Percentiles rank a stretch among this genome's conserved stretches.
Evolutionary conservation across 495 filamentous ascomycete species (phyloP).

Genomic region (Baudoinia panamericana): DNA sequence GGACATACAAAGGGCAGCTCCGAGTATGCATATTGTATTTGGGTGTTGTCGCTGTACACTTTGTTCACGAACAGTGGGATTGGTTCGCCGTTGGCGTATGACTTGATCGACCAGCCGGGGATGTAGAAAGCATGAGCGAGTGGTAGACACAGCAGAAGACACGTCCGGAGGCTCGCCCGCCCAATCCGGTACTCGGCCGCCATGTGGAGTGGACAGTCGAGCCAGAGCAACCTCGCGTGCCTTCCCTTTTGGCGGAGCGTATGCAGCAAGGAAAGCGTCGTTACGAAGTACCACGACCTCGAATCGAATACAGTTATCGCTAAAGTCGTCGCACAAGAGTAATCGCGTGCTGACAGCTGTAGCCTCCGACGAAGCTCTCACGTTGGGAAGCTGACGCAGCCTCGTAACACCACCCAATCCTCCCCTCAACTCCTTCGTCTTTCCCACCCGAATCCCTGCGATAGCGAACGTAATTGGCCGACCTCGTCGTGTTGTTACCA

Average conservation of each 20-base stretch:
- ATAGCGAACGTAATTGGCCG: too few species aligned
- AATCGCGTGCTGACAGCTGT: too few species aligned
- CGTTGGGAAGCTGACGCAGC: too few species aligned
- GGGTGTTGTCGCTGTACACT: slow-evolving; percentile 82
- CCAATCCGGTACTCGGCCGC: slow-evolving; percentile 17
- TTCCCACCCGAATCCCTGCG: too few species aligned
- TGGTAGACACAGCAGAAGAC: slow-evolving; percentile 32
- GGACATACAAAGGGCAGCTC: slow-evolving; percentile 88
- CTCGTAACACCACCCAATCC: too few species aligned
- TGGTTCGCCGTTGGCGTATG: slow-evolving; percentile 64
- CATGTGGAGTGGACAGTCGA: slow-evolving; percentile 5
- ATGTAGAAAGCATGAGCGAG: slow-evolving; percentile 58
- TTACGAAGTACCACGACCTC: neutral
- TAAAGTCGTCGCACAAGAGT: too few species aligned
- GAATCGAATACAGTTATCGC: neutral
- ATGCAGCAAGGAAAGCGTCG: neutral
- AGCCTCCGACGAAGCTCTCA: too few species aligned
- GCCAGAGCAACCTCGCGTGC: neutral
- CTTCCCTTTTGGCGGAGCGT: too few species aligned
- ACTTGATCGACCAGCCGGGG: slow-evolving; percentile 54
- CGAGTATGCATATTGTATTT: slow-evolving; percentile 87
- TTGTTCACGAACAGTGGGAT: slow-evolving; percentile 92
- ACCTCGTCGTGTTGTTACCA: too few species aligned
- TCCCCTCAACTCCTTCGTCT: too few species aligned
- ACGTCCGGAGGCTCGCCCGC: slow-evolving; percentile 6